These are phyloP conservation scores for Ceriops decandra DNA, from an alignment of 345 rosid species.

Conservation along the genomic window DNA sequence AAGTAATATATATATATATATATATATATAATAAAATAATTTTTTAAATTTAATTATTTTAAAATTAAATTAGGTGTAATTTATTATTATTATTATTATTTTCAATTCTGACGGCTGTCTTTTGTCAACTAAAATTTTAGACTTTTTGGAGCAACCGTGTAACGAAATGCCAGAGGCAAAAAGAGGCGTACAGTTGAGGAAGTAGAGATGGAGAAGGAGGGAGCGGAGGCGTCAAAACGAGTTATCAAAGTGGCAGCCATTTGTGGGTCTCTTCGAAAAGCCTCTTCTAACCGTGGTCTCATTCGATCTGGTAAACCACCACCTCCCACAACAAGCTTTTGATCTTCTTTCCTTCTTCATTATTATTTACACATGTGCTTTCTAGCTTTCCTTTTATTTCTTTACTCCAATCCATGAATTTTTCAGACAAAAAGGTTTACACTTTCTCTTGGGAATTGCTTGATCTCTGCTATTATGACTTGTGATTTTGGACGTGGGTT, in stretches of 20 bases:
- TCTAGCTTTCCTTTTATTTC: not conserved
- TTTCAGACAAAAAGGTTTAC: not conserved
- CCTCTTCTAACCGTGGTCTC: constrained; percentile 63
- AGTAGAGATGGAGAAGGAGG: constrained; percentile 2
- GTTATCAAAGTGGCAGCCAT: constrained; percentile 64
- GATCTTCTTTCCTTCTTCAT: not conserved
- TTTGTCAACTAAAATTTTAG: no score
- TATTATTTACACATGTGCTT: not conserved
- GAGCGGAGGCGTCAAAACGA: constrained; percentile 32
- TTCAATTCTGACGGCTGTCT: no score
- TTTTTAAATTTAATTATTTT: no score
- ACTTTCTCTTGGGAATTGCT: not conserved
- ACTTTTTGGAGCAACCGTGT: no score
- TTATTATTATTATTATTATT: no score
- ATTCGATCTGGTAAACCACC: constrained; percentile 48
- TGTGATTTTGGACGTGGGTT: no score
- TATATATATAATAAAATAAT: no score
- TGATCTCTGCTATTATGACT: no score
- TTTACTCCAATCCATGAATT: not conserved
- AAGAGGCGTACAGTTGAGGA: not conserved
- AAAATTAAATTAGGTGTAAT: no score
- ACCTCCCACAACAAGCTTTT: no score
- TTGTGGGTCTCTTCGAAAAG: constrained; percentile 79
- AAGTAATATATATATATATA: no score
- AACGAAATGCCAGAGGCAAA: no score